phyloP scores from a whole-genome alignment of 768 basidiomycete species.

The Podaxis carcinomalis region DNA sequence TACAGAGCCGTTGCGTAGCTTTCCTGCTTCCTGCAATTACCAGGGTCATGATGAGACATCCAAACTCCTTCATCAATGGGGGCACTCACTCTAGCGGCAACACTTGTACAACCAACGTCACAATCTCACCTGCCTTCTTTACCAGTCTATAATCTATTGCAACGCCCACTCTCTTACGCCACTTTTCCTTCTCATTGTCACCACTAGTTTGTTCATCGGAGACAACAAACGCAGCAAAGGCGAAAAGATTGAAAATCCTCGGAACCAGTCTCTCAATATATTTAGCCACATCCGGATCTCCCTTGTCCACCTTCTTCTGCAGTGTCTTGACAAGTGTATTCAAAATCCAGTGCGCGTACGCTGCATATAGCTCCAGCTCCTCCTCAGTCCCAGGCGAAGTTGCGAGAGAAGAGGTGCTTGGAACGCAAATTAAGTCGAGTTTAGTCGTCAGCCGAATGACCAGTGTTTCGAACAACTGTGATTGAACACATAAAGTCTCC shows the following conservation, averaged over 20 bases:
- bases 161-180: conserved; percentile 51
- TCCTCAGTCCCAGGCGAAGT: conserved; percentile 16
- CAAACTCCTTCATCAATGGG: neutral
- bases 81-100: conserved; percentile 59
- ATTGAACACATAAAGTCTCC: conserved; percentile 65
- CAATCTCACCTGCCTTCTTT: conserved; percentile 57
- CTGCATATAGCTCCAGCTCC: conserved; percentile 60
- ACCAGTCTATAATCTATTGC: conserved; percentile 50
- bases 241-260: conserved; percentile 60
- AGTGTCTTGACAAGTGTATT: conserved; percentile 64
- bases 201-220: conserved; percentile 22
- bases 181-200: conserved; percentile 43
- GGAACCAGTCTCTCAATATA: conserved; percentile 77
- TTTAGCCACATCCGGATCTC: conserved; percentile 72
- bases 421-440: conserved; percentile 62
- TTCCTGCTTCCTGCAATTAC: conserved; percentile 55
- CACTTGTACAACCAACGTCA: conserved; percentile 63
- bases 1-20: conserved; percentile 47
- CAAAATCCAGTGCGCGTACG: conserved; percentile 84
- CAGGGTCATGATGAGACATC: neutral
- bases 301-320: conserved; percentile 34
- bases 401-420: conserved; percentile 10
- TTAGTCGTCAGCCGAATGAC: conserved; percentile 74
- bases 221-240: conserved; percentile 35
- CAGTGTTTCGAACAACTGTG: conserved; percentile 80